These are phyloP conservation scores for Zymoseptoria pseudotritici DNA, from an alignment of 2,329 filamentous ascomycete species.

Conservation along the genomic window DNA sequence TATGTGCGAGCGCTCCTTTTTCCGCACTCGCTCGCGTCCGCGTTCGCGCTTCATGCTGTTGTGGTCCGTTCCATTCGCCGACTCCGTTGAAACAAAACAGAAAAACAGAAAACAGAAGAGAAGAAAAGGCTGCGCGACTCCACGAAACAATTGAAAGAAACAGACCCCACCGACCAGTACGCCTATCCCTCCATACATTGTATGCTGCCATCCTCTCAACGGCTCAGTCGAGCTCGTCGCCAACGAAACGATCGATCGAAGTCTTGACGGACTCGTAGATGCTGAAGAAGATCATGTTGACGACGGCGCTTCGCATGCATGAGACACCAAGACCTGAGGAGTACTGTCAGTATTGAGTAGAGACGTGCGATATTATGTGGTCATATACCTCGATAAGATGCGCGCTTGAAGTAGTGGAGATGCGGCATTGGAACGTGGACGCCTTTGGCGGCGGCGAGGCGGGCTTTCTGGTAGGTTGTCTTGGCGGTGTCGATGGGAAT, in stretches of 20 bases:
- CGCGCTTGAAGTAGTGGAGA: slow-evolving; percentile 67
- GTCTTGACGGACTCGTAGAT: slow-evolving; percentile 75
- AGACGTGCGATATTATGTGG: background rate
- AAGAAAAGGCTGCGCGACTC: background rate
- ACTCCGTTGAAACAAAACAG: background rate
- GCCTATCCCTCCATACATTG: background rate
- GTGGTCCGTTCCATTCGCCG: background rate
- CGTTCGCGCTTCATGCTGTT: background rate
- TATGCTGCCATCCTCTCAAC: background rate
- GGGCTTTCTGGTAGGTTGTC: slow-evolving; percentile 77
- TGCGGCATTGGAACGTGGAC: slow-evolving; percentile 49
- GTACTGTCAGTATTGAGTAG: background rate
- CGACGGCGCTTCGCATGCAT: slow-evolving; percentile 71
- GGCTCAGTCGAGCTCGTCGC: background rate
- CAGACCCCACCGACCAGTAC: background rate
- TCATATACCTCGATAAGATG: slow-evolving; percentile 67
- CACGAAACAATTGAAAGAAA: background rate
- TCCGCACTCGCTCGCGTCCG: background rate
- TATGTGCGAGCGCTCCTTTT: background rate
- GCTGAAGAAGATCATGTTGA: slow-evolving; percentile 87
- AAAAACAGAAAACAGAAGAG: background rate
- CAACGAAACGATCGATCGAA: background rate
- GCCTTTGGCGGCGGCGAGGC: slow-evolving; percentile 58
- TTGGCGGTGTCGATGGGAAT: slow-evolving; percentile 71
- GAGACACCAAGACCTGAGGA: slow-evolving; percentile 59